Base-by-base conservation (phyloP, 1,284 basidiomycete genomes). In the Coniophora puteana region DNA sequence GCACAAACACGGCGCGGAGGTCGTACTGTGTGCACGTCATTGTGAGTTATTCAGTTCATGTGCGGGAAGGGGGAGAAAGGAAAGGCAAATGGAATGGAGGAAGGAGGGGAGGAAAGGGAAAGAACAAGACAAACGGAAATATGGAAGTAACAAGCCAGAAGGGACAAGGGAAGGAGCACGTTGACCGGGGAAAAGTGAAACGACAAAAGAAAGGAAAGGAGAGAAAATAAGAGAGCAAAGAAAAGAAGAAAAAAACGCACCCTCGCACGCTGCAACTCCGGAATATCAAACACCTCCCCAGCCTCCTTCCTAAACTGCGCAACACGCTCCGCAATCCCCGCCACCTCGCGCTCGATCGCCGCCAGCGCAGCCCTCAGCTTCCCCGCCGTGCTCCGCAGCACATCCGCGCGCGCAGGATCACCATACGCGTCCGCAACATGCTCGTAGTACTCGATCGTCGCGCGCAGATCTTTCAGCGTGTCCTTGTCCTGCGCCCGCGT, bases 1-100 rank as follows among this genome's bases (percentile, higher is more conserved):
- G 82, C 29, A 86, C 68, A 14, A 89, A 67, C 2, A 89, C 85
- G 8, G 73, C 79, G 5, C 83, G 80, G 18, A 90, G 72, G 48
- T 89, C 83, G 52, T 89, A 89, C 86, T 89, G 40, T 4, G 31
- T 17, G 11, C 33, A 22, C n/a, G 20, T 12, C 32, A 27, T 8
- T 37, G 33, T 40, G 18, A 38, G 18, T 16, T 36, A 6, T 30
- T 21, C 45, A 29, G 16, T 13, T 20, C 36, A 24, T 31, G 34
- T 16, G 3, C 25, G 14, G 6, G 17, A 32, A 36, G 25, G 25
- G 22, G 13, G 27, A 40, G 8, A 21, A n/a, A n/a, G n/a, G n/a
- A n/a, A n/a, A n/a, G n/a, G n/a, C n/a, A 8, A n/a, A n/a, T n/a
- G n/a, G n/a, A n/a, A n/a, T n/a, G n/a, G n/a, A n/a, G n/a, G n/a